Evolutionary conservation across 2,329 filamentous ascomycete genomes (phyloP).

Genomic region (Periconia macrospinosa): DNA sequence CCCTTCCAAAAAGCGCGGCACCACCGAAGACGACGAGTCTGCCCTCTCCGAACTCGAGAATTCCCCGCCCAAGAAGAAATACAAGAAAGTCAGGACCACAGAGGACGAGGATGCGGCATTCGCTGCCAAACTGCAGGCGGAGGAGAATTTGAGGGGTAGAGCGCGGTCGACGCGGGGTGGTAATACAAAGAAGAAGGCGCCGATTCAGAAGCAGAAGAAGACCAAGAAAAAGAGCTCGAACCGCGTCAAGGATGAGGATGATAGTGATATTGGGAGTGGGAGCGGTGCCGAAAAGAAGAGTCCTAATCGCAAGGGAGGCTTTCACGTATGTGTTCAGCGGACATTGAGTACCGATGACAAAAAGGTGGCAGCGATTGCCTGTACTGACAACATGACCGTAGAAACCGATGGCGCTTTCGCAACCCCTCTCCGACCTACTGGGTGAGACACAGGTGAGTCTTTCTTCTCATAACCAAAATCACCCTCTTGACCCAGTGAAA

Average conservation of each 20-base stretch:
- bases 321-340: constrained; percentile 64
- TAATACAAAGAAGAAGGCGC: constrained; percentile 58
- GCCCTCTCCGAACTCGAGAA: constrained; percentile 46
- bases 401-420: constrained; percentile 77
- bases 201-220: constrained; percentile 63
- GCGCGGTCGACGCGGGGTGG: constrained; percentile 78
- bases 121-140: constrained; percentile 85
- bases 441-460: constrained; percentile 66
- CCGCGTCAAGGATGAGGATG: constrained; percentile 76
- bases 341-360: not conserved
- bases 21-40: constrained; percentile 34
- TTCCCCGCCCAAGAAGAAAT: constrained; percentile 51
- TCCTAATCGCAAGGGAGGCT: constrained; percentile 79
- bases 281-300: constrained; percentile 64
- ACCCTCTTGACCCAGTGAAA: not conserved
- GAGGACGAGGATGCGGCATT: constrained; percentile 82
- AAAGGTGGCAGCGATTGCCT: not conserved
- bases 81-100: constrained; percentile 67
- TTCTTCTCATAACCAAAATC: not conserved
- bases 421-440: constrained; percentile 68
- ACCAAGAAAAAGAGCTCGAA: constrained; percentile 71
- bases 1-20: constrained; percentile 47
- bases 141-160: constrained; percentile 71
- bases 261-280: constrained; percentile 72
- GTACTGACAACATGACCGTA: constrained; percentile 37